Percentiles rank a stretch among this genome's conserved stretches.
Evolutionary conservation across 1,284 basidiomycete species (phyloP).

Genomic region (Ceratorhiza oryzae-sativae): DNA sequence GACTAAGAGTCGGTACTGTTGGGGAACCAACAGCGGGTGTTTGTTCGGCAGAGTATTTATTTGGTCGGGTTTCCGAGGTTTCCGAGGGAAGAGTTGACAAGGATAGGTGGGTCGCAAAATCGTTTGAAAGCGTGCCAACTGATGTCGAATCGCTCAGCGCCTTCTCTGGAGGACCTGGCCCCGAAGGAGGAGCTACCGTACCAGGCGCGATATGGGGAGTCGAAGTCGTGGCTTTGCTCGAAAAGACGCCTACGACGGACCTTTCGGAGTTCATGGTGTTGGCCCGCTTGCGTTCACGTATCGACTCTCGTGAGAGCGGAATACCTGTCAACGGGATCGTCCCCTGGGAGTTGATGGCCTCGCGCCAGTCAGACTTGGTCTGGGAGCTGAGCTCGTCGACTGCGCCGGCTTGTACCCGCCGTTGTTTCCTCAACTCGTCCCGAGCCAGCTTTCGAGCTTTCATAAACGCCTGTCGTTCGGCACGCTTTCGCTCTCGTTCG

Average conservation of each 20-base stretch:
- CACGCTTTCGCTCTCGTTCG: slow-evolving; percentile 30
- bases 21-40: not conserved
- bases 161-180: slow-evolving; percentile 11
- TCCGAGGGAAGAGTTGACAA: slow-evolving; percentile 8
- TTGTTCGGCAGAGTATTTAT: not conserved
- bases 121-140: not conserved
- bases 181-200: slow-evolving; percentile 21
- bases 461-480: slow-evolving; percentile 20
- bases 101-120: not conserved
- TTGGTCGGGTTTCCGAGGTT: not conserved
- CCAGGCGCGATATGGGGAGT: not conserved
- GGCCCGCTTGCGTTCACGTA: not conserved
- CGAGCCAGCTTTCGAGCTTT: slow-evolving; percentile 20
- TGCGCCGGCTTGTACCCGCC: not conserved
- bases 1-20: not conserved
- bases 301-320: not conserved
- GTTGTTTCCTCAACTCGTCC: slow-evolving; percentile 14
- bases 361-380: not conserved
- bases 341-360: not conserved
- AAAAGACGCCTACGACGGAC: not conserved
- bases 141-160: not conserved
- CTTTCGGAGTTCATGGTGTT: not conserved
- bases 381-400: not conserved
- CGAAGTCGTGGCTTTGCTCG: not conserved
- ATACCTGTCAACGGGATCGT: not conserved